Conservation (phyloP, 495 filamentous ascomycete genomes). For the Penicillium paradoxum region DNA sequence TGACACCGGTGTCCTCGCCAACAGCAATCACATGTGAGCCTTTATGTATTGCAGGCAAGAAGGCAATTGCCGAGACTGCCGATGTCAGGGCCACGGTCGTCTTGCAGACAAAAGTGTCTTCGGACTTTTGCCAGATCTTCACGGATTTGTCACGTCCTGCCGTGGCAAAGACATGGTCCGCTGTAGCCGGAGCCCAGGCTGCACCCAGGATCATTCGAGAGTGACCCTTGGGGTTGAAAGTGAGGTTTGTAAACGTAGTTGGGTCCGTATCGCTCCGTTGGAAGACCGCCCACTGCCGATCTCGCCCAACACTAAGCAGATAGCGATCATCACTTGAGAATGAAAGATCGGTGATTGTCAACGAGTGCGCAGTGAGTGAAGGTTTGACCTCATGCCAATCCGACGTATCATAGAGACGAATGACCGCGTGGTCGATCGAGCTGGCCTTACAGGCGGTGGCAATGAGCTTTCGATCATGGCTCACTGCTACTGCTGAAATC, state of each 20-base stretch:
- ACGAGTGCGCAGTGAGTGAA: conserved; percentile 68
- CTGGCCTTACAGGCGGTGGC: conserved; percentile 93
- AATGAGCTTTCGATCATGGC: conserved; percentile 65
- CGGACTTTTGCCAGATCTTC: conserved; percentile 62
- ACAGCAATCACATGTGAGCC: conserved; percentile 56
- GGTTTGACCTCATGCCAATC: conserved; percentile 86
- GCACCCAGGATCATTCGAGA: conserved; percentile 83
- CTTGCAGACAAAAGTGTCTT: conserved; percentile 42
- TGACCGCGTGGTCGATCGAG: conserved; percentile 88
- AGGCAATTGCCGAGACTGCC: conserved; percentile 75
- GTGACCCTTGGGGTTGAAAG: conserved; percentile 77
- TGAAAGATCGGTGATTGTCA: conserved; percentile 75
- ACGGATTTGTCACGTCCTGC: conserved; percentile 82
- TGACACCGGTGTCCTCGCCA: conserved; percentile 51
- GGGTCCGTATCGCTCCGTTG: conserved; percentile 37
- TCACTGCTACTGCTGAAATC: conserved; percentile 83
- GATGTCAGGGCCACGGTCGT: conserved; percentile 50
- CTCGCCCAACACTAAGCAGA: conserved; percentile 83
- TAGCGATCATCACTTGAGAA: conserved; percentile 72
- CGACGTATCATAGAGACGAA: conserved; percentile 80
- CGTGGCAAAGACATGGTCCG: conserved; percentile 63
- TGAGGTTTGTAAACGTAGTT: conserved; percentile 48
- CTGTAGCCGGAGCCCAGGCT: conserved; percentile 63
- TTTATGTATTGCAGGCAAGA: conserved; percentile 39
- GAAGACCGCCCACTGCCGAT: conserved; percentile 86